A percentile compares a stretch with the other conserved stretches of the same genome.
Conservation (phyloP, 1,284 basidiomycete species). For the Ustilago vetiveriae region DNA sequence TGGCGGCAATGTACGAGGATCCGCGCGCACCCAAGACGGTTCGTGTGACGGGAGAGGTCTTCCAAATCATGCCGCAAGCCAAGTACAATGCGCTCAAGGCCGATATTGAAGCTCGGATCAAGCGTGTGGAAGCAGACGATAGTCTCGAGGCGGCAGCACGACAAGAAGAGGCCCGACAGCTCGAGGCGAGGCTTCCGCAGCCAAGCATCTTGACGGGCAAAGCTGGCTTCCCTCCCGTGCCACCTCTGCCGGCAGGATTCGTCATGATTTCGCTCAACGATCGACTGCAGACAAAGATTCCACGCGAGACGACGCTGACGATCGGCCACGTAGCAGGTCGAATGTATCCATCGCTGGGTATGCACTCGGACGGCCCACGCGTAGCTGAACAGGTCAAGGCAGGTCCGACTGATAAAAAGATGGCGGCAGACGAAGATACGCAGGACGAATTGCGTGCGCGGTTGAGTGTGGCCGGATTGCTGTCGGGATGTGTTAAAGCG, state of each 20-base stretch:
- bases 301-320: conserved; percentile 29
- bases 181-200: conserved; percentile 29
- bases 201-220: conserved; percentile 29
- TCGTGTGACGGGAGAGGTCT: conserved; percentile 40
- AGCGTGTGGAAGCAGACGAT: conserved; percentile 17
- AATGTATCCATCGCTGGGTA: conserved; percentile 40
- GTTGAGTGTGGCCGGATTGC: conserved; percentile 33
- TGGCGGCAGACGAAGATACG: conserved; percentile 41
- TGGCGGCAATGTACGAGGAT: conserved; percentile 40
- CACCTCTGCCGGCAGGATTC: conserved; percentile 37
- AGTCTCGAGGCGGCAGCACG: conserved; percentile 10
- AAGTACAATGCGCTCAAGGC: conserved; percentile 30
- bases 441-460: conserved; percentile 36
- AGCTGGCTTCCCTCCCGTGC: conserved; percentile 39
- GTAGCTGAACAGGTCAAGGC: conserved; percentile 37
- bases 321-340: conserved; percentile 34
- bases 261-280: conserved; percentile 44
- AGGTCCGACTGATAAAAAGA: conserved; percentile 12
- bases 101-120: conserved; percentile 8
- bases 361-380: conserved; percentile 42
- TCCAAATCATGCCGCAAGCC: conserved; percentile 24
- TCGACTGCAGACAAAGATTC: conserved; percentile 19
- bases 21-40: conserved; percentile 19
- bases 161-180: conserved; percentile 22
- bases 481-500: conserved; percentile 45